A percentile compares a stretch with the other conserved stretches of the same genome.
Evolutionary conservation across 345 rosid genomes (phyloP).

Genomic region (Stellera chamaejasme): DNA sequence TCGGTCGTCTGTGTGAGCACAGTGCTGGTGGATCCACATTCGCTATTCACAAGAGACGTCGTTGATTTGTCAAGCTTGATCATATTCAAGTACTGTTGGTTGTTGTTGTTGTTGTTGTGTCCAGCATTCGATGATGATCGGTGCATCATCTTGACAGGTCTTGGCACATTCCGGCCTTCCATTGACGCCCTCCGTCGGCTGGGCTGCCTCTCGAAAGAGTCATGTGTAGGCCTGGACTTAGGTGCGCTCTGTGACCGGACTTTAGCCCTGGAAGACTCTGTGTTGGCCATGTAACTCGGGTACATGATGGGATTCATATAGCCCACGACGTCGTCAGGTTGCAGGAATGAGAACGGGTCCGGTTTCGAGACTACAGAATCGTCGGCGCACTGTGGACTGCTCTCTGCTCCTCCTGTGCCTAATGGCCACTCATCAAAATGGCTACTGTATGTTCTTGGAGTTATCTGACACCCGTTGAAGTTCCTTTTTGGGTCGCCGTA

Average conservation of each 20-base stretch:
- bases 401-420: conserved; percentile 48
- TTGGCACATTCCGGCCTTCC: conserved; percentile 73
- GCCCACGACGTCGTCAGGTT: conserved; percentile 32
- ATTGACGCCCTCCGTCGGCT: conserved; percentile 53
- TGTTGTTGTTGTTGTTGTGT: conserved; percentile 14
- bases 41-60: conserved; percentile 67
- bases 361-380: conserved; percentile 51
- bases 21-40: conserved; percentile 81
- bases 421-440: conserved; percentile 71
- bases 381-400: conserved; percentile 48
- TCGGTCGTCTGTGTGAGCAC: conserved; percentile 49
- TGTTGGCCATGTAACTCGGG: conserved; percentile 90
- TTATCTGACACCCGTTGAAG: conserved; percentile 32
- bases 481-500: conserved; percentile 29
- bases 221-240: conserved; percentile 43
- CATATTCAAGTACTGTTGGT: conserved; percentile 60
- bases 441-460: conserved; percentile 62
- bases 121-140: conserved; percentile 80
- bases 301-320: conserved; percentile 26
- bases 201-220: conserved; percentile 59
- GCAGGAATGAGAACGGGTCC: conserved; percentile 36
- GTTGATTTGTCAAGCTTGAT: conserved; percentile 70
- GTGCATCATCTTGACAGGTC: conserved; percentile 86
- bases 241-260: conserved; percentile 82
- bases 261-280: conserved; percentile 71